These are phyloP conservation scores for Chaetomium fimeti DNA, from an alignment of 495 filamentous ascomycete genomes.

Conservation along the genomic window DNA sequence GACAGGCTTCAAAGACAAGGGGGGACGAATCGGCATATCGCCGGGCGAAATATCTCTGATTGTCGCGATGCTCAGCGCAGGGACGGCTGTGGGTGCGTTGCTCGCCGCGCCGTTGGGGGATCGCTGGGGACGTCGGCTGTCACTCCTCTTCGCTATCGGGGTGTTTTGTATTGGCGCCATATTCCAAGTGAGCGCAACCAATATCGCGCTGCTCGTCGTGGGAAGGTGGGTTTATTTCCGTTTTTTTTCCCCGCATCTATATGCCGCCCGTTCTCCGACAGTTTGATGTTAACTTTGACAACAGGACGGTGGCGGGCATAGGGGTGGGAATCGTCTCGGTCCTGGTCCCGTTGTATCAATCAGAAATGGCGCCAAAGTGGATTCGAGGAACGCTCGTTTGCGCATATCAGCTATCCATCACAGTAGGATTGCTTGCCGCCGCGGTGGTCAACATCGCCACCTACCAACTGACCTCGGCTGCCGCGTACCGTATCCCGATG, in stretches of 20 bases:
- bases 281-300: conserved; percentile 13
- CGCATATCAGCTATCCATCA: conserved; percentile 89
- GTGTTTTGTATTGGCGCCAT: conserved; percentile 82
- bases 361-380: conserved; percentile 87
- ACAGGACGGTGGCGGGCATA: conserved; percentile 67
- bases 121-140: conserved; percentile 69
- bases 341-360: conserved; percentile 83
- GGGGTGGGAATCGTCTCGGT: conserved; percentile 84
- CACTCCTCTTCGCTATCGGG: conserved; percentile 65
- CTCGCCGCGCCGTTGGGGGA: conserved; percentile 72
- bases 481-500: conserved; percentile 82
- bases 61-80: conserved; percentile 84
- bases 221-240: conserved; percentile 50
- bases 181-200: conserved; percentile 69
- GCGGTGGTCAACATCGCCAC: conserved; percentile 79
- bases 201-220: conserved; percentile 58
- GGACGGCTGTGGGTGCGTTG: conserved; percentile 80
- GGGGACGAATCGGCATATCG: conserved; percentile 54
- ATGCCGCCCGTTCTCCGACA: not conserved
- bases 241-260: not conserved
- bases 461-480: conserved; percentile 57
- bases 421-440: conserved; percentile 77
- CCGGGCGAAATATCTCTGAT: conserved; percentile 66
- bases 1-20: conserved; percentile 58
- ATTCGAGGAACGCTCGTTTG: conserved; percentile 89